Base-by-base conservation (phyloP, 2,329 filamentous ascomycete species). In the Trichoderma arundinaceum region DNA sequence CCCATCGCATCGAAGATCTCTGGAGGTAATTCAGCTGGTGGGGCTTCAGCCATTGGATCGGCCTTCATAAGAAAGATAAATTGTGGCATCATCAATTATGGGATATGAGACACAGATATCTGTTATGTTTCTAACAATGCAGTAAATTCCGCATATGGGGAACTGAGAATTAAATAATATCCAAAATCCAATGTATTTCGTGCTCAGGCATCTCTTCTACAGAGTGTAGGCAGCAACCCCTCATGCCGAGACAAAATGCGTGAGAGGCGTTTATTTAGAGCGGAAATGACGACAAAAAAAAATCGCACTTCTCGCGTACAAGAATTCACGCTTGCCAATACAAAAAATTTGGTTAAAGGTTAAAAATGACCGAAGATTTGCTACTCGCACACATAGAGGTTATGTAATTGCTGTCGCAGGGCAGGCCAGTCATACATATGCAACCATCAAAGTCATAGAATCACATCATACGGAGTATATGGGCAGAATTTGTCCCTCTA, bases 31-130 rank as follows among this genome's bases (percentile, higher is more conserved):
- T 67, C 57, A 12, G 54, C 32, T 1, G 54, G 49, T 9, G 67
- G 65, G 0, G 65, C 64, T 56, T 75, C 74, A 41, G 73, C 65
- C 41, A 70, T 68, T 12, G 67, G 35, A 13, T 71, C 70, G 44
- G 73, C 70, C 56, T 74, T 74, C 71, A 76, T 71, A 62, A 75
- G 71, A 39, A 75, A 69, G 61, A 75, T 75, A 53, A 70, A 75
- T 32, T 69, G 69, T 68, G 72, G 72, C 73, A 75, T 76, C 48
- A 15, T 63, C 38, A 53, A 19, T 28, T 17, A 13, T 28, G 33
- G 22, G 2, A 17, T 1, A 9, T 44, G 19, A 39, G n/a, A 2
- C 33, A 4, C 7, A 28, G 39, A 10, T 15, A 17, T 0, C 15
- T 2, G 10, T 6, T 53, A 10, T 5, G 7, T 38, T 22, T n/a